Conservation (phyloP, 768 basidiomycete species). For the Termitomyces sp. region DNA sequence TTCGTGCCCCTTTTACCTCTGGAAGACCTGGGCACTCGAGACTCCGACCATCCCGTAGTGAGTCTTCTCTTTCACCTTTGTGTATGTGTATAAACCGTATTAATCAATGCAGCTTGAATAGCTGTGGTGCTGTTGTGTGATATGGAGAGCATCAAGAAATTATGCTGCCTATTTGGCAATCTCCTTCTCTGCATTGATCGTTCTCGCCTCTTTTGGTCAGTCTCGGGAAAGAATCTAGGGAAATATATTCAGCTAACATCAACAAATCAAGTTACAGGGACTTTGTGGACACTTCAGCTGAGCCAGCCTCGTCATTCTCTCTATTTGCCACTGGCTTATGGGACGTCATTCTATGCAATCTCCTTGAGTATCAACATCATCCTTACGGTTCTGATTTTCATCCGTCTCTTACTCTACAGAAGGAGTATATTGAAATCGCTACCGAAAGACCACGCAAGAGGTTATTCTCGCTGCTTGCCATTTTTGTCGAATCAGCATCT, state of each 20-base stretch:
- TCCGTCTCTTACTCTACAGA: slow-evolving; percentile 28
- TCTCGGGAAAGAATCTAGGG: not conserved
- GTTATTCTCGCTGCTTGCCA: slow-evolving; percentile 30
- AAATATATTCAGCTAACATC: not conserved
- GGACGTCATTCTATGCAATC: slow-evolving; percentile 31
- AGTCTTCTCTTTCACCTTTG: slow-evolving; percentile 4
- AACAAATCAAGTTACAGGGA: slow-evolving; percentile 27
- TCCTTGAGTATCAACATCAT: slow-evolving; percentile 35
- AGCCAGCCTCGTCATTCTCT: slow-evolving; percentile 33
- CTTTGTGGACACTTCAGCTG: slow-evolving; percentile 35
- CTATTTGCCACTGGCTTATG: slow-evolving; percentile 28
- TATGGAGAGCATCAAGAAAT: slow-evolving; percentile 32
- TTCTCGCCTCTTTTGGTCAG: slow-evolving; percentile 36
- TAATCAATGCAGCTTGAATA: slow-evolving; percentile 4
- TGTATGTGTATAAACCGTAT: not conserved
- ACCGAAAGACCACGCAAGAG: slow-evolving; percentile 24
- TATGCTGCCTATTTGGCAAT: slow-evolving; percentile 25
- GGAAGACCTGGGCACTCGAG: slow-evolving; percentile 20
- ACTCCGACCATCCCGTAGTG: slow-evolving; percentile 35
- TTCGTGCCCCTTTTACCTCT: slow-evolving; percentile 24
- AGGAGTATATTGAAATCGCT: slow-evolving; percentile 21
- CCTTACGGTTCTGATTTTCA: slow-evolving; percentile 30
- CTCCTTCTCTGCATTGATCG: slow-evolving; percentile 27
- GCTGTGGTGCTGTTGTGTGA: slow-evolving; percentile 44
- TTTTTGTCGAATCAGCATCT: slow-evolving; percentile 39